Percentiles rank a stretch among this genome's conserved stretches.
These are phyloP conservation scores for Fusarium citri DNA, from an alignment of 2,329 filamentous ascomycete genomes.

Conservation along the genomic window DNA sequence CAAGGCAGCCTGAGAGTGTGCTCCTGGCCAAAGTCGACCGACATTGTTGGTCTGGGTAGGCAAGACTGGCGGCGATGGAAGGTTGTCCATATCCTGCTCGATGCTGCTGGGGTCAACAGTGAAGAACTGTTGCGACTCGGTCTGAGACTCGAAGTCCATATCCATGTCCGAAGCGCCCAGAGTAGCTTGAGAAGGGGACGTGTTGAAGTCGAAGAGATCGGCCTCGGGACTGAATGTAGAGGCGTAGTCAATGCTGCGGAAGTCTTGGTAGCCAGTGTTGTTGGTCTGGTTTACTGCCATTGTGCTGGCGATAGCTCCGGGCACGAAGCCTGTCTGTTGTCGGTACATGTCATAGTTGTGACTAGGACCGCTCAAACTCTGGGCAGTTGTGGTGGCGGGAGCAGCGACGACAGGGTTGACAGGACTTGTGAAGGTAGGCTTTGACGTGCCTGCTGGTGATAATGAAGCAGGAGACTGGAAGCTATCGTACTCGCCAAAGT, in stretches of 20 bases:
- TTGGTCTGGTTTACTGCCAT: slow-evolving; percentile 78
- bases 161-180: slow-evolving; percentile 74
- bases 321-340: slow-evolving; percentile 93
- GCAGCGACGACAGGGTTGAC: slow-evolving; percentile 65
- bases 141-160: slow-evolving; percentile 63
- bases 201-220: slow-evolving; percentile 78
- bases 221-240: slow-evolving; percentile 70
- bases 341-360: slow-evolving; percentile 96
- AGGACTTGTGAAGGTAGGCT: slow-evolving; percentile 64
- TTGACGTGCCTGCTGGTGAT: slow-evolving; percentile 66
- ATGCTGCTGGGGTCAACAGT: slow-evolving; percentile 80
- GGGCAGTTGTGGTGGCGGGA: slow-evolving; percentile 66
- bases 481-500: slow-evolving; percentile 72
- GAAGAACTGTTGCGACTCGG: slow-evolving; percentile 74
- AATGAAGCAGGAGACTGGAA: slow-evolving; percentile 69
- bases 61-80: slow-evolving; percentile 57
- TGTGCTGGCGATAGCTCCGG: slow-evolving; percentile 83
- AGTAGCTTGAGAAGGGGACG: slow-evolving; percentile 69
- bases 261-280: slow-evolving; percentile 65
- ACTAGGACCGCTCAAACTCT: slow-evolving; percentile 81
- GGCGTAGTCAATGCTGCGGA: slow-evolving; percentile 62
- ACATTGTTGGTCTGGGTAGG: slow-evolving; percentile 65
- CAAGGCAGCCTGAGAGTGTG: slow-evolving; percentile 89
- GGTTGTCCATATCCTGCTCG: slow-evolving; percentile 66
- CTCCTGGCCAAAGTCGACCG: slow-evolving; percentile 88